Conservation (phyloP, 2,329 filamentous ascomycete genomes). For the Aspergillus glaucus region DNA sequence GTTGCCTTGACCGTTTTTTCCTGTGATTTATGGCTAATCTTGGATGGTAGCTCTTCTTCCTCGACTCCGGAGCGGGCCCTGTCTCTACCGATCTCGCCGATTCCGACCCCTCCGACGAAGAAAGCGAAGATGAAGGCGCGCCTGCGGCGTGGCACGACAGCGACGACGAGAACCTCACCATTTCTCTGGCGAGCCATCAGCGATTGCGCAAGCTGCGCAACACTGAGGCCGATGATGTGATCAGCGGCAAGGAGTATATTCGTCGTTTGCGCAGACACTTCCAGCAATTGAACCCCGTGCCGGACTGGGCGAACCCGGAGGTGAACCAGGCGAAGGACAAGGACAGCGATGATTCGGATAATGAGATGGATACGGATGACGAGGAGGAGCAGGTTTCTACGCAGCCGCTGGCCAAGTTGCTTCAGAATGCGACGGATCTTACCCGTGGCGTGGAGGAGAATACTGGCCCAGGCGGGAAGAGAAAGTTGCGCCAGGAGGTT, state of each 20-base stretch:
- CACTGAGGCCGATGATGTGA: conserved; percentile 75
- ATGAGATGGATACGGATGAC: conserved; percentile 51
- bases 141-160: conserved; percentile 74
- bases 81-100: conserved; percentile 24
- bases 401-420: conserved; percentile 70
- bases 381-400: conserved; percentile 59
- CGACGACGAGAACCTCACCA: conserved; percentile 79
- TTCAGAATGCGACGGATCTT: conserved; percentile 67
- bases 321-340: conserved; percentile 37
- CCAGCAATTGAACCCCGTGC: conserved; percentile 54
- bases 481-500: conserved; percentile 76
- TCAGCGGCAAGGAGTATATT: conserved; percentile 81
- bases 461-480: conserved; percentile 49
- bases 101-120: conserved; percentile 32
- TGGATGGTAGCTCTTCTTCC: conserved; percentile 61
- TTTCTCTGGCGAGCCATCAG: conserved; percentile 72
- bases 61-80: conserved; percentile 59
- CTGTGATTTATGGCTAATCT: background rate
- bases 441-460: conserved; percentile 43
- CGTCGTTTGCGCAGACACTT: conserved; percentile 73
- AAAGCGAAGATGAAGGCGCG: conserved; percentile 19
- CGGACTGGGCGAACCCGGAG: conserved; percentile 54
- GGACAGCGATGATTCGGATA: conserved; percentile 37
- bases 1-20: conserved; percentile 12
- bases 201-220: conserved; percentile 76